phyloP scores from a whole-genome alignment of 345 rosid species.

The Psidium guajava region DNA sequence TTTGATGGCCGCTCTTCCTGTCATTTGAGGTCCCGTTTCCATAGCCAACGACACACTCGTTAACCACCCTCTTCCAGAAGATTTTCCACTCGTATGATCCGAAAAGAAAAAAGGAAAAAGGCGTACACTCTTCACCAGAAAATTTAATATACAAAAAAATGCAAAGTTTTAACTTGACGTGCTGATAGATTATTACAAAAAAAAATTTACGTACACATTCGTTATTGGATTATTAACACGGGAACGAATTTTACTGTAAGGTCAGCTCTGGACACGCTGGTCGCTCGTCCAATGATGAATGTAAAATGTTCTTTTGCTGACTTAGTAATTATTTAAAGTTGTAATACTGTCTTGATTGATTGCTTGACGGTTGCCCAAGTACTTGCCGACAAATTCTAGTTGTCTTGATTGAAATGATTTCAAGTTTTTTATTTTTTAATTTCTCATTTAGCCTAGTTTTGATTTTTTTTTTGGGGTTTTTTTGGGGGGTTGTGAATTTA shows the following conservation, averaged over 20 bases:
- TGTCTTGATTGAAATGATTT: neutral
- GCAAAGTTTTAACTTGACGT: no score
- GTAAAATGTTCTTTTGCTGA: neutral
- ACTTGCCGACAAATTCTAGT: neutral
- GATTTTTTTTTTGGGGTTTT: no score
- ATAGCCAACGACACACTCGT: neutral
- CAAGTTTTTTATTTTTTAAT: neutral
- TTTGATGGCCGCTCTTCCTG: no score
- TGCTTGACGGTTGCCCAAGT: neutral
- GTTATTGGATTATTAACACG: accelerated
- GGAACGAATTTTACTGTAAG: neutral
- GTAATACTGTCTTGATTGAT: neutral
- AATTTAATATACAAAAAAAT: neutral
- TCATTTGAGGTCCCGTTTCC: no score
- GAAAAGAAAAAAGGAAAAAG: neutral
- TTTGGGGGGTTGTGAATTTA: no score
- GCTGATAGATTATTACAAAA: no score
- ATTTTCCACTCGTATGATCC: neutral
- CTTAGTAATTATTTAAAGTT: neutral
- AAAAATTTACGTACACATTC: neutral
- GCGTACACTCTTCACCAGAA: neutral
- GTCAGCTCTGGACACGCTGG: neutral
- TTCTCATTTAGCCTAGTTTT: neutral
- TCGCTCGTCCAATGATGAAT: neutral
- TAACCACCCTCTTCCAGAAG: neutral